Percentiles rank a stretch among this genome's conserved stretches.
Conservation (phyloP, 371 early-diverging fungal species). For the Saksenaea oblongispora region DNA sequence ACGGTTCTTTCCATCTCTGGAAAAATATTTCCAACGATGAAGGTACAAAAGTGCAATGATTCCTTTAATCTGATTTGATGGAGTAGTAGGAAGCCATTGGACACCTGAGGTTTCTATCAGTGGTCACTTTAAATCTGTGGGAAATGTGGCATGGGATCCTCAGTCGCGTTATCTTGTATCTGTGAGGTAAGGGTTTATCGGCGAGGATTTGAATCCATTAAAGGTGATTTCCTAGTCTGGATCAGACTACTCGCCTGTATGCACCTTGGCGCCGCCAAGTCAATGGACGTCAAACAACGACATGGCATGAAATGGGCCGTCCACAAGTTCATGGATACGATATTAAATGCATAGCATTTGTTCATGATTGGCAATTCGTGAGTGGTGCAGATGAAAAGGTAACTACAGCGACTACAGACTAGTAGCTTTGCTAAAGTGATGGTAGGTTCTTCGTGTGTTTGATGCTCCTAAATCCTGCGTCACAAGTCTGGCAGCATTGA, state of each 20-base stretch:
- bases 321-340: slow-evolving; percentile 98
- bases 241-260: slow-evolving; percentile 89
- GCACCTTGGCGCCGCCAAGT: slow-evolving; percentile 68
- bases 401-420: not conserved
- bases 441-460: slow-evolving; percentile 79
- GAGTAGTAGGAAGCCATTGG: slow-evolving; percentile 59
- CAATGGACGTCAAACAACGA: slow-evolving; percentile 24
- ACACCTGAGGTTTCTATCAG: slow-evolving; percentile 69
- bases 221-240: slow-evolving; percentile 53
- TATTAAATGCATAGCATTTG: slow-evolving; percentile 82
- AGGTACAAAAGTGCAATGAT: slow-evolving; percentile 24
- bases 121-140: slow-evolving; percentile 81
- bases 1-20: slow-evolving; percentile 93
- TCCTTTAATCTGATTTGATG: not conserved
- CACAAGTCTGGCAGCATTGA: slow-evolving; percentile 58
- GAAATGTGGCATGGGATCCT: slow-evolving; percentile 85
- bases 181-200: slow-evolving; percentile 44
- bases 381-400: slow-evolving; percentile 95
- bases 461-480: slow-evolving; percentile 86
- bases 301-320: slow-evolving; percentile 94
- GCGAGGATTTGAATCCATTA: not conserved
- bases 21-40: slow-evolving; percentile 43
- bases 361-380: slow-evolving; percentile 75
- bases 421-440: not conserved
- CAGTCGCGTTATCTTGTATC: slow-evolving; percentile 72